These are phyloP conservation scores for Tillandsia fasciculata DNA, from an alignment of 176 grass and related monocot genomes.

Conservation along the genomic window DNA sequence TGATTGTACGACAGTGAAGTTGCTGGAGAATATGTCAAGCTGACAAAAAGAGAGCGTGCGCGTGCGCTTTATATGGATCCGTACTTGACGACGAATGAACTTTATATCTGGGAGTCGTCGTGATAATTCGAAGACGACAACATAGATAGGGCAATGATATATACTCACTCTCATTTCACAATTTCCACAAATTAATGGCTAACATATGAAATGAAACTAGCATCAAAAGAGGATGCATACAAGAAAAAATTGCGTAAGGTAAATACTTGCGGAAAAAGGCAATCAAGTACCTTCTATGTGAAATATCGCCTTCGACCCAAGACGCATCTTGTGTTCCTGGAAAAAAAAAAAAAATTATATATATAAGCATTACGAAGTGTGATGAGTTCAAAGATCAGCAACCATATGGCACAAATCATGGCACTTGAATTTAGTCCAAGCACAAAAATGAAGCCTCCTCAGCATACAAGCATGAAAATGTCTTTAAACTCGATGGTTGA, in stretches of 20 bases:
- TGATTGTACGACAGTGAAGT: background rate
- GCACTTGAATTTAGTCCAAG: too few relatives aligned
- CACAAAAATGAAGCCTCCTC: too few relatives aligned
- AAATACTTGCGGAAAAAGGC: background rate
- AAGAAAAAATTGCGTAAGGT: conserved; percentile 9
- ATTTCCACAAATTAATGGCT: background rate
- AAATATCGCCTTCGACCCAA: conserved; percentile 87
- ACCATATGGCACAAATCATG: too few relatives aligned
- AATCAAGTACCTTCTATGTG: conserved; percentile 70
- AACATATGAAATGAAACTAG: background rate
- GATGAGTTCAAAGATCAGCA: too few relatives aligned
- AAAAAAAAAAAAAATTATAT: conserved; percentile 9
- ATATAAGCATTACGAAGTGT: background rate
- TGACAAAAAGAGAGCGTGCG: too few relatives aligned
- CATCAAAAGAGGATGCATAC: background rate
- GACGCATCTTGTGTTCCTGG: conserved; percentile 96
- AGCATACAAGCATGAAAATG: too few relatives aligned
- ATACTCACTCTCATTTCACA: background rate
- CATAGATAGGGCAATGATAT: background rate
- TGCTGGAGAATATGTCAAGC: too few relatives aligned
- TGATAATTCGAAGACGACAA: background rate
- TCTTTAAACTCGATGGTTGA: too few relatives aligned
- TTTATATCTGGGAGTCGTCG: background rate
- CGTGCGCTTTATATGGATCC: too few relatives aligned
- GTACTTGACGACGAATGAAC: background rate